Conservation (phyloP, 352 stramenopile genomes). For the Globisporangium sylvaticum region DNA sequence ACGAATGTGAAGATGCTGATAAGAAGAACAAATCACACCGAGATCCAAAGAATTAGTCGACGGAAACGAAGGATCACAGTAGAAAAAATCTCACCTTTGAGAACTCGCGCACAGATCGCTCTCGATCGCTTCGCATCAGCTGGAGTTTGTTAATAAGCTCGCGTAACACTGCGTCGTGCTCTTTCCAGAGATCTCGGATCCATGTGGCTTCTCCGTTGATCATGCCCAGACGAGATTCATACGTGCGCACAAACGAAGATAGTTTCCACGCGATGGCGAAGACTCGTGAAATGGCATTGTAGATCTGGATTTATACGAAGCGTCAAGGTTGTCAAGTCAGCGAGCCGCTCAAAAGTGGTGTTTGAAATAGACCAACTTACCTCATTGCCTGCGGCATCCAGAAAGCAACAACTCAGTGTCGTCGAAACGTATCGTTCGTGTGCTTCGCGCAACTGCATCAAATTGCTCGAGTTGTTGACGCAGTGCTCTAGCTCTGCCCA, state of each 20-base stretch:
- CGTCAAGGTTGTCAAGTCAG: background rate
- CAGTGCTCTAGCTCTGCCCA: slow-evolving; percentile 31
- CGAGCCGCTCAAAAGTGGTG: background rate
- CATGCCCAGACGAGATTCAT: slow-evolving; percentile 5
- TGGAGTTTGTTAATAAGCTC: slow-evolving; percentile 27
- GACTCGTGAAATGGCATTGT: slow-evolving; percentile 21
- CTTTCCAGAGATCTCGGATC: slow-evolving; percentile 17
- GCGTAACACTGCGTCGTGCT: slow-evolving; percentile 23
- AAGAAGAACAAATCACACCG: background rate
- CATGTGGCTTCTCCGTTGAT: slow-evolving; percentile 1
- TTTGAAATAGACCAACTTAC: slow-evolving; percentile 11
- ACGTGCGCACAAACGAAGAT: slow-evolving; percentile 23
- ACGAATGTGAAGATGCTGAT: slow-evolving; percentile 49
- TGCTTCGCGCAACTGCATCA: slow-evolving; percentile 26
- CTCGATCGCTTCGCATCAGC: slow-evolving; percentile 16
- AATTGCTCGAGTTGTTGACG: slow-evolving; percentile 16
- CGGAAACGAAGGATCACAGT: slow-evolving; percentile 3
- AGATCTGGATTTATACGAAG: slow-evolving; percentile 19
- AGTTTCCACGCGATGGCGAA: slow-evolving; percentile 30
- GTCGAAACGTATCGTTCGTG: slow-evolving; percentile 39
- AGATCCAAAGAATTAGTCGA: background rate
- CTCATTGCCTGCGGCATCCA: slow-evolving; percentile 23
- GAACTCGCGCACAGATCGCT: slow-evolving; percentile 34
- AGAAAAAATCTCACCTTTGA: slow-evolving; percentile 27
- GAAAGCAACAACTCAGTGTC: slow-evolving; percentile 35